phyloP scores from a whole-genome alignment of 1,284 basidiomycete species.

The Cutaneotrichosporon sp. region DNA sequence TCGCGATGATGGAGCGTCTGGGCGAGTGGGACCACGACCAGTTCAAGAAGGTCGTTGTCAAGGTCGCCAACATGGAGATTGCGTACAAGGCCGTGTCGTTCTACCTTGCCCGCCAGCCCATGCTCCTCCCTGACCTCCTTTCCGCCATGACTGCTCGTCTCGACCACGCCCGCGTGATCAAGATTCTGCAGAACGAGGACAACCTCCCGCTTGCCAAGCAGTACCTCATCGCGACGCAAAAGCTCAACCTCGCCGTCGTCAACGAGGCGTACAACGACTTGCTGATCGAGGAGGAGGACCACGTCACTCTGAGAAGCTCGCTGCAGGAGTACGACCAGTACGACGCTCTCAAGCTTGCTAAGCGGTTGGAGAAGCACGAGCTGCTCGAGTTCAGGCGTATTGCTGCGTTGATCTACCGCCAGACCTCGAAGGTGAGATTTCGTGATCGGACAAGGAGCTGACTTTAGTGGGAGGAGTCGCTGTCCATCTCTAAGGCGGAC shows the following conservation, averaged over 20 bases:
- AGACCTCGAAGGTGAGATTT: slow-evolving; percentile 46
- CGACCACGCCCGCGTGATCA: slow-evolving; percentile 91
- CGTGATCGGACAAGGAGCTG: neutral
- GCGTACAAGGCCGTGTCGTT: slow-evolving; percentile 57
- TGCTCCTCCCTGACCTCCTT: slow-evolving; percentile 87
- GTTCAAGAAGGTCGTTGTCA: slow-evolving; percentile 85
- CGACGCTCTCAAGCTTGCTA: slow-evolving; percentile 84
- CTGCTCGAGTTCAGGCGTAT: slow-evolving; percentile 93
- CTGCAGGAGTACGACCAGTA: slow-evolving; percentile 99
- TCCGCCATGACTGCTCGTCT: slow-evolving; percentile 89
- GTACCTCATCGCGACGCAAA: slow-evolving; percentile 95
- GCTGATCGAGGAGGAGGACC: slow-evolving; percentile 97
- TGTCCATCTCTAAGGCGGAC: slow-evolving; percentile 90
- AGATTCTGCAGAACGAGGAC: slow-evolving; percentile 80
- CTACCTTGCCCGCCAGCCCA: slow-evolving; percentile 90
- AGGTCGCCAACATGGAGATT: slow-evolving; percentile 98
- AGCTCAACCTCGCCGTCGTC: slow-evolving; percentile 93
- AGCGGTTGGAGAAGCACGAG: slow-evolving; percentile 82
- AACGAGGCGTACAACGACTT: slow-evolving; percentile 97
- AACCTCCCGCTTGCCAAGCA: slow-evolving; percentile 91
- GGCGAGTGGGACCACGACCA: slow-evolving; percentile 99
- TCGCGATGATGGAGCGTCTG: slow-evolving; percentile 72
- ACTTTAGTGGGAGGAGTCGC: slow-evolving; percentile 81
- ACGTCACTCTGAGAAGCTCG: slow-evolving; percentile 90
- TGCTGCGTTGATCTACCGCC: slow-evolving; percentile 92